phyloP scores from a whole-genome alignment of 2,329 filamentous ascomycete genomes.

The Dichotomopilus funicola region DNA sequence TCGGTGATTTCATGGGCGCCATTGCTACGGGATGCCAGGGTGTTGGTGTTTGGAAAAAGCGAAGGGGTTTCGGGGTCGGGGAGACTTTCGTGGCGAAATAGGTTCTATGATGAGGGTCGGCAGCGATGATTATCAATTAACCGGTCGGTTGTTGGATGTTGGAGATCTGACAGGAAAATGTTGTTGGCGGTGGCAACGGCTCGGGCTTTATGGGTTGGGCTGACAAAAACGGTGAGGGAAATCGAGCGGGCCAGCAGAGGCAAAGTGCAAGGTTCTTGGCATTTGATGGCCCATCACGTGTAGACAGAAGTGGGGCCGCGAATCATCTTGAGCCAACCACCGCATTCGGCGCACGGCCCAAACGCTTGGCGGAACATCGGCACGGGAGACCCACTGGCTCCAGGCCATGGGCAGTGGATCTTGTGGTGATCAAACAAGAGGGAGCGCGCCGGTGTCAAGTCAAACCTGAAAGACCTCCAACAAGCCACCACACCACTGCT shows the following conservation, averaged over 20 bases:
- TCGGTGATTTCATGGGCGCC: slow-evolving; percentile 66
- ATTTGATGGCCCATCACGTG: background rate
- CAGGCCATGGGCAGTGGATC: too few species aligned
- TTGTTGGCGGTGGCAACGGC: background rate
- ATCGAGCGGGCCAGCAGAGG: background rate
- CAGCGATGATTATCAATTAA: background rate
- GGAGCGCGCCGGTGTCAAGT: too few species aligned
- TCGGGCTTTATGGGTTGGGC: background rate
- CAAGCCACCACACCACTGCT: too few species aligned
- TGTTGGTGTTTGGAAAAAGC: slow-evolving; percentile 12
- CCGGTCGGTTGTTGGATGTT: background rate
- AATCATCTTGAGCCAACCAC: background rate
- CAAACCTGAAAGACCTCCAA: too few species aligned
- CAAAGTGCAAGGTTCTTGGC: slow-evolving; percentile 2
- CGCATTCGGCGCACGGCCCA: background rate
- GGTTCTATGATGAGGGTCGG: background rate
- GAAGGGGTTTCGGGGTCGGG: background rate
- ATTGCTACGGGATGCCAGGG: slow-evolving; percentile 39
- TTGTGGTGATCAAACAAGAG: too few species aligned
- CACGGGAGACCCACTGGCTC: too few species aligned
- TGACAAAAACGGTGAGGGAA: slow-evolving; percentile 1
- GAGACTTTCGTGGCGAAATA: background rate
- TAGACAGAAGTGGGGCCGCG: background rate
- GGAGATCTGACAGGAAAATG: background rate
- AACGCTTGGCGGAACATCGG: background rate